Evolutionary conservation across 2,329 filamentous ascomycete species (phyloP), one percentile per base, ranked within the genome.

Genomic region (Aspergillus sp.): DNA sequence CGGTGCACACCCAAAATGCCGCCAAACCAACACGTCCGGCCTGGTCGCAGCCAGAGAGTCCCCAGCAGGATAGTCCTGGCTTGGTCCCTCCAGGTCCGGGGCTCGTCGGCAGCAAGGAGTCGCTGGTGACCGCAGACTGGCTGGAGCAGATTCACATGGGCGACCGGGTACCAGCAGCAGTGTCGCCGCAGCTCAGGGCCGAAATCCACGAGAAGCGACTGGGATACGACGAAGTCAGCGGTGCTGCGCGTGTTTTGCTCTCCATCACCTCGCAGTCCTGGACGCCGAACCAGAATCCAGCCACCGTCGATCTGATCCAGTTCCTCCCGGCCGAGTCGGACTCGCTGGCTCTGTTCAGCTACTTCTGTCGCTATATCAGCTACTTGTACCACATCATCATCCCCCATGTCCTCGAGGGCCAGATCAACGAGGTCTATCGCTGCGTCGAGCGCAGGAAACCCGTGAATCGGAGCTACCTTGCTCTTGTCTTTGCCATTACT

Each of bases 301-400:
- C 62, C 9, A 62, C 60, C 0, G 52, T 69, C 2, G 48, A 67
- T 6, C 48, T 72, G 8, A 45, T 56, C 0, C 56, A 59, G 0
- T 70, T 62, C 35, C 54, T 76, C 0, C 75, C 75, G 0, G 24
- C 64, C 0, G 65, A 70, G 21, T n/a, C 62, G 5, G 68, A 75
- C 48, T 66, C 72, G 3, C 23, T 68, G 15, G 37, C 58, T 6
- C 61, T 76, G 1, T 66, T 77, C 23, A 62, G 65, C 8, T 71
- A 70, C 51, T 77, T 76, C 50, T 62, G 61, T n/a, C 54, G 63
- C 1, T 67, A 73, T 40, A 66, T 77, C 39, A 67, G 71, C 51
- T 73, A 69, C 24, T 64, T 74, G 4, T 75, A 77, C 54, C 73
- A 75, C 60, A 60, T 76, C 14, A 62, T 76, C 9, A 66, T 74